Conservation (phyloP, 2,329 filamentous ascomycete genomes). For the Alternaria triticimaculans region DNA sequence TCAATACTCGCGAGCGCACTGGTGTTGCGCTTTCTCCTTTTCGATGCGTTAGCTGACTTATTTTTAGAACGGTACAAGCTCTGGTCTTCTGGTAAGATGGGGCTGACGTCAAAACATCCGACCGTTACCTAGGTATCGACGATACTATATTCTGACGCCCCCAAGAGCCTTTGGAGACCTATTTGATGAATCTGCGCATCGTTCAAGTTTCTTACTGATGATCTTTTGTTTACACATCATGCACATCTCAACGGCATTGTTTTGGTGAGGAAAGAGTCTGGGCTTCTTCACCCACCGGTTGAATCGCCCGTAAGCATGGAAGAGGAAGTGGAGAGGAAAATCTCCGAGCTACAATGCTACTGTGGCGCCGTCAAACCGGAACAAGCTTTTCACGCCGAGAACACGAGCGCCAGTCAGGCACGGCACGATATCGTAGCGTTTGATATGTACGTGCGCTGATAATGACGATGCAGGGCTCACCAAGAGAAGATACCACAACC, state of each 20-base stretch:
- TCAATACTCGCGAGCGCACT: not conserved
- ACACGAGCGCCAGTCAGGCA: not conserved
- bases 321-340: not conserved
- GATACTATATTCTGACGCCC: not conserved
- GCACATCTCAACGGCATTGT: fast-evolving
- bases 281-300: not conserved
- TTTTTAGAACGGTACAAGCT: not conserved
- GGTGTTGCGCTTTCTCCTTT: not conserved
- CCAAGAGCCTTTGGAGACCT: not conserved
- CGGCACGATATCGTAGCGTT: not conserved
- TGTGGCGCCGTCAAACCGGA: not conserved
- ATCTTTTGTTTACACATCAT: not conserved
- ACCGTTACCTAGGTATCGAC: not conserved
- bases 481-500: not conserved
- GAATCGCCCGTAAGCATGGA: not conserved
- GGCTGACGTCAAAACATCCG: not conserved
- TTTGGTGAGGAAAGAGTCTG: not conserved
- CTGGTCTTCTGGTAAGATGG: not conserved
- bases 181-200: not conserved
- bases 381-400: not conserved
- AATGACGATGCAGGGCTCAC: not conserved
- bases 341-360: not conserved
- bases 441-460: not conserved
- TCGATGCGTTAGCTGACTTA: not conserved
- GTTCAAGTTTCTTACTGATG: not conserved